phyloP scores from a whole-genome alignment of 495 filamentous ascomycete species.

The Annulohypoxylon maeteangense region DNA sequence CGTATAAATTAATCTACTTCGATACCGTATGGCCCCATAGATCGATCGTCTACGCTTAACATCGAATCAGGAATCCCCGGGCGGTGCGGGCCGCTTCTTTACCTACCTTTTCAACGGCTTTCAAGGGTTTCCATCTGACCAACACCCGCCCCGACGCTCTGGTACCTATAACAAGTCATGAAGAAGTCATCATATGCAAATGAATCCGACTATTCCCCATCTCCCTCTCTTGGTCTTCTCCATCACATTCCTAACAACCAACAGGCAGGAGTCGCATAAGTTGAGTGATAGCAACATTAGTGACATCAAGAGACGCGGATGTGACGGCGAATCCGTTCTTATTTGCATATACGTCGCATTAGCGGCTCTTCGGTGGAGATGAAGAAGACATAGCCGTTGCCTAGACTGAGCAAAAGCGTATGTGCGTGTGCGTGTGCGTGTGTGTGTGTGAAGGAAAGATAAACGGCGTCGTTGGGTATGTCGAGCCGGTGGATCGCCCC shows the following conservation, averaged over 20 bases:
- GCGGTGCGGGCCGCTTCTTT: constrained; percentile 39
- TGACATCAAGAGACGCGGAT: constrained; percentile 19
- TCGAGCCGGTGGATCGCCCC: background rate
- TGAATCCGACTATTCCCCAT: background rate
- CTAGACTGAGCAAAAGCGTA: constrained; percentile 3
- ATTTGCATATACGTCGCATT: constrained; percentile 29
- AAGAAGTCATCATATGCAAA: background rate
- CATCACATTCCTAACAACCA: constrained; percentile 19
- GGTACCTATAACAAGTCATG: constrained; percentile 14
- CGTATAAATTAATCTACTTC: background rate
- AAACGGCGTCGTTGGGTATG: background rate
- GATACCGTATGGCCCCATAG: constrained; percentile 1
- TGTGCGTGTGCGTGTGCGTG: too few species aligned
- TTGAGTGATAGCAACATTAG: constrained; percentile 28
- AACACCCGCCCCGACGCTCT: constrained; percentile 20
- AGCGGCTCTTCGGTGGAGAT: constrained; percentile 18
- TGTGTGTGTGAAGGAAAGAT: too few species aligned
- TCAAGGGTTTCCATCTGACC: constrained; percentile 4
- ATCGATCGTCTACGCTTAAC: constrained; percentile 28
- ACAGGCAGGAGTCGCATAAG: constrained; percentile 18
- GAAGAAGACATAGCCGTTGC: constrained; percentile 17
- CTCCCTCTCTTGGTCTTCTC: background rate
- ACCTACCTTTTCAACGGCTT: constrained; percentile 1
- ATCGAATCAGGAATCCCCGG: constrained; percentile 24
- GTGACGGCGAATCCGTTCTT: background rate